These are phyloP conservation scores for Metarhizium anisopliae DNA, from an alignment of 2,329 filamentous ascomycete species.

Conservation along the genomic window DNA sequence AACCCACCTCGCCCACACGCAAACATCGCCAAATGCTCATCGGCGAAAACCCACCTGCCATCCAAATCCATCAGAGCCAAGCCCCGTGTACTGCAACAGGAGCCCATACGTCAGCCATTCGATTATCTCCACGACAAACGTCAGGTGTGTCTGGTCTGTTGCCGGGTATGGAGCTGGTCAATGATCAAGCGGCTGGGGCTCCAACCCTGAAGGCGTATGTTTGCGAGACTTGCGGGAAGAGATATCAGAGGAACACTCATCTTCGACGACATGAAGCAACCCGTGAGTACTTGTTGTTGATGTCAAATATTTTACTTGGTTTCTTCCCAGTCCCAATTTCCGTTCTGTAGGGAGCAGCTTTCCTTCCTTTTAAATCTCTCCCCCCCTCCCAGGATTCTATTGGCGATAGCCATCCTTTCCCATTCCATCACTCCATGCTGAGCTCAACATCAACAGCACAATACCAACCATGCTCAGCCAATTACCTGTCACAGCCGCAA, in stretches of 20 bases:
- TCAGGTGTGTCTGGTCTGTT: background rate
- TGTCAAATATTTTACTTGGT: too few species aligned
- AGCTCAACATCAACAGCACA: background rate
- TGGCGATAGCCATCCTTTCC: too few species aligned
- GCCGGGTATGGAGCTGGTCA: background rate
- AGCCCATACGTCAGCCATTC: too few species aligned
- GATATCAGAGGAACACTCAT: conserved; percentile 17
- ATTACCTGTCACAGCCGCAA: background rate
- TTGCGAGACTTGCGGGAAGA: conserved; percentile 13
- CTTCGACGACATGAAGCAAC: conserved; percentile 18
- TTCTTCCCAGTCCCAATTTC: too few species aligned
- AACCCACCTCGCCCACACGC: background rate
- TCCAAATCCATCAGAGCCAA: too few species aligned
- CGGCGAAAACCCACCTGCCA: too few species aligned
- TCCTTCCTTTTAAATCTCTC: background rate
- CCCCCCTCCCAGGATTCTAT: too few species aligned
- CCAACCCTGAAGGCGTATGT: background rate
- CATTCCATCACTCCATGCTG: too few species aligned
- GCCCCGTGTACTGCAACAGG: too few species aligned
- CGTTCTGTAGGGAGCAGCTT: background rate
- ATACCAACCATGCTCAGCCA: background rate
- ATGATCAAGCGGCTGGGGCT: background rate
- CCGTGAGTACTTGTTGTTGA: conserved; percentile 9
- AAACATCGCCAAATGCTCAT: background rate
- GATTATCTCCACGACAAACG: background rate